Base-by-base conservation (phyloP, 768 basidiomycete genomes). In the Postia placenta region DNA sequence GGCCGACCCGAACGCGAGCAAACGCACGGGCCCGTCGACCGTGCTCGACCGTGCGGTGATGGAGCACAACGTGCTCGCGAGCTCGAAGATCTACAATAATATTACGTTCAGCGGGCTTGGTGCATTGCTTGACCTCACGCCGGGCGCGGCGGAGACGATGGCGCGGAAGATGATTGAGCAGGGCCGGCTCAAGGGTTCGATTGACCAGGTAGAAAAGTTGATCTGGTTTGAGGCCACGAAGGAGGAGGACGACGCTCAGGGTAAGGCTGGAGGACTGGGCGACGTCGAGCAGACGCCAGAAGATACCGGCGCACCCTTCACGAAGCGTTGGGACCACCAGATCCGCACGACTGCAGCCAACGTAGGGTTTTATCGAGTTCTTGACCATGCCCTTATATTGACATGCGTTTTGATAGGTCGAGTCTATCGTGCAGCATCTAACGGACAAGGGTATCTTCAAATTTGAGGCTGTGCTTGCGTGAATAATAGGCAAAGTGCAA, bases 91-190 rank as follows among this genome's bases (percentile, higher is more conserved):
- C 45, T 99, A 98, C 65, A 92, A 91, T 64, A 98, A 97, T 60
- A 96, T 99, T 70, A 90, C 92, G 23, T 98, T 98, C 69, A 73
- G 79, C 23, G 96, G 95, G n/a, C 69, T 98, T 9, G 96, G 96
- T 19, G 81, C 87, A 1, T 71, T 98, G 14, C 75, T 99, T 41
- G 90, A 92, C 62, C 70, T 98, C 54, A 87, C 90, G 3, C 87
- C 95, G 12, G 86, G 87, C 23, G 92, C 92, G 14, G 95, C 95
- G 15, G 96, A 99, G 68, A 92, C 85, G 0, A 97, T 98, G 87
- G 94, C 95, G 9, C 79, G 95, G 45, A 90, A 88, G 63, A 99
- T 99, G 96, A 96, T 99, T 44, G 93, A 97, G 63, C 96, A 99
- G 68, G 88, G 92, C 7, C 85, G 96, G 48, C 69, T 98, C 52